These are phyloP conservation scores for Wickerhamiella cacticola DNA, from an alignment of 805 yeast genomes.

Conservation along the genomic window DNA sequence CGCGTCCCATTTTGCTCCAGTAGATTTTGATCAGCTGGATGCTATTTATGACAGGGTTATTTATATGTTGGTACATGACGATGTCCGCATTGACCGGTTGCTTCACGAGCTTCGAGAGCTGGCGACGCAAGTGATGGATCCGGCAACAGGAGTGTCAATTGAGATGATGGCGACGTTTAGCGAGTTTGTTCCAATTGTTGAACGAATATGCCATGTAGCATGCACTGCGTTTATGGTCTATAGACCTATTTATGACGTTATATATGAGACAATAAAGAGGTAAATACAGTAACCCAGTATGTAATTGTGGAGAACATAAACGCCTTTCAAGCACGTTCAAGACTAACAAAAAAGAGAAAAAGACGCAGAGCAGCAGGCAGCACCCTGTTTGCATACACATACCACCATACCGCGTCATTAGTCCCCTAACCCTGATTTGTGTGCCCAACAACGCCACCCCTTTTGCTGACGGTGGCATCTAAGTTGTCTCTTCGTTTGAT, in stretches of 20 bases:
- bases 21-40: conserved; percentile 8
- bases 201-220: not conserved
- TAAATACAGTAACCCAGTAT: too few species aligned
- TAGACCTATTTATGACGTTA: not conserved
- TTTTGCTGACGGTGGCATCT: conserved; percentile 4
- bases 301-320: too few species aligned
- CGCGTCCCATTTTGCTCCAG: conserved; percentile 2
- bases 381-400: too few species aligned
- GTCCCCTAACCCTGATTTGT: conserved; percentile 1
- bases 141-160: not conserved
- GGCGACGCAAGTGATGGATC: not conserved
- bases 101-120: not conserved
- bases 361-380: too few species aligned
- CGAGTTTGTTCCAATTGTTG: not conserved
- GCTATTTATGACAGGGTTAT: conserved; percentile 2
- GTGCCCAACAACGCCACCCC: not conserved
- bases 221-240: conserved; percentile 1
- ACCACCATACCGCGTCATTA: too few species aligned
- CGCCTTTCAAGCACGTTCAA: too few species aligned
- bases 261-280: not conserved
- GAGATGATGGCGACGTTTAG: not conserved
- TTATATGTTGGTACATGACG: not conserved
- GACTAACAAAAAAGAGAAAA: too few species aligned
- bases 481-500: not conserved
- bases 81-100: conserved; percentile 1